These are phyloP conservation scores for Psilocybe subaeruginosa DNA, from an alignment of 768 basidiomycete genomes.

Conservation along the genomic window DNA sequence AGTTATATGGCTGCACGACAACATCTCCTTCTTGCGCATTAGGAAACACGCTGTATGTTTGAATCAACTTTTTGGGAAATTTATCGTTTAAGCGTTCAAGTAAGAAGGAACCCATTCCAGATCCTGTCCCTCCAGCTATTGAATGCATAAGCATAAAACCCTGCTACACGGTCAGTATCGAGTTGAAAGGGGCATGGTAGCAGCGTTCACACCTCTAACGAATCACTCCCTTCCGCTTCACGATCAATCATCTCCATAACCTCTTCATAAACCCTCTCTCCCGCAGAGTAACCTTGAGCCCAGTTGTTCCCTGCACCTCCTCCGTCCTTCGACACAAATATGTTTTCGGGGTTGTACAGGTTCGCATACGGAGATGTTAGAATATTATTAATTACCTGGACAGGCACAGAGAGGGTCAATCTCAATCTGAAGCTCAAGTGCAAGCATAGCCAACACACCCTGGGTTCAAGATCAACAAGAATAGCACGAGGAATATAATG, in stretches of 20 bases:
- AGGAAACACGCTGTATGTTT: slow-evolving; percentile 99
- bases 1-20: slow-evolving; percentile 99
- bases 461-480: slow-evolving; percentile 93
- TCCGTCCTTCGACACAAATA: slow-evolving; percentile 93
- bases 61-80: slow-evolving; percentile 98
- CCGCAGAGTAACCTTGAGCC: slow-evolving; percentile 92
- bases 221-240: slow-evolving; percentile 18
- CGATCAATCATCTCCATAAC: slow-evolving; percentile 19
- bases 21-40: slow-evolving; percentile 93
- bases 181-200: no score
- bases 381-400: slow-evolving; percentile 95
- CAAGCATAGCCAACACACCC: slow-evolving; percentile 55
- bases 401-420: slow-evolving; percentile 3
- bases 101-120: slow-evolving; percentile 96
- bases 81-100: slow-evolving; percentile 96
- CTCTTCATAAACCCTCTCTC: slow-evolving; percentile 58
- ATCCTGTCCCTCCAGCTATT: slow-evolving; percentile 98
- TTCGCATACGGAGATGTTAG: slow-evolving; percentile 85
- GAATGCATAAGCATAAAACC: slow-evolving; percentile 99
- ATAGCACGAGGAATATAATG: slow-evolving; percentile 98
- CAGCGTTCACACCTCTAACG: slow-evolving; percentile 7
- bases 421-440: background rate
- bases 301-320: slow-evolving; percentile 99
- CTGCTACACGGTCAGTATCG: slow-evolving; percentile 63
- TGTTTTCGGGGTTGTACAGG: slow-evolving; percentile 98